phyloP scores from a whole-genome alignment of 345 rosid genomes.

The Linum trigynum region DNA sequence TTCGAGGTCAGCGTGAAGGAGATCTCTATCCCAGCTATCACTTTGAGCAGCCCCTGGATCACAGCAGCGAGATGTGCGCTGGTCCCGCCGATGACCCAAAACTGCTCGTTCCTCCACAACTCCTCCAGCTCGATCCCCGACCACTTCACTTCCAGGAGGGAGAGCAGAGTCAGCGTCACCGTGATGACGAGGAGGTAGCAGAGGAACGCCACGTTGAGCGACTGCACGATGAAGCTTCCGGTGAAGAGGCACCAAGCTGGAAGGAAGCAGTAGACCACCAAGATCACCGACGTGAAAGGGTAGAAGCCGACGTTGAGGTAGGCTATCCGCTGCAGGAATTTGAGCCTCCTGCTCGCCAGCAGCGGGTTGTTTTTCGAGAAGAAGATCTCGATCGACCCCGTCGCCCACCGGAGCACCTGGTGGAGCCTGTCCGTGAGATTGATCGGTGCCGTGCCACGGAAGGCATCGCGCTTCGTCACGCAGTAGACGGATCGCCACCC shows the following conservation, averaged over 20 bases:
- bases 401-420: slow-evolving; percentile 91
- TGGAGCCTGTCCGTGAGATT: slow-evolving; percentile 88
- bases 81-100: slow-evolving; percentile 87
- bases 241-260: slow-evolving; percentile 79
- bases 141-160: slow-evolving; percentile 87
- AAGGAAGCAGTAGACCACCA: slow-evolving; percentile 72
- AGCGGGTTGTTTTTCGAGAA: slow-evolving; percentile 75
- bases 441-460: slow-evolving; percentile 87
- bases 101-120: slow-evolving; percentile 91
- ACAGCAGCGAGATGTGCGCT: slow-evolving; percentile 87
- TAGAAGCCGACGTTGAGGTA: slow-evolving; percentile 81
- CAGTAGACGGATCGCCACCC: slow-evolving; percentile 94
- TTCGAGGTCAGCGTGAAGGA: slow-evolving; percentile 74
- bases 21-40: slow-evolving; percentile 71
- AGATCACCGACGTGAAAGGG: slow-evolving; percentile 78
- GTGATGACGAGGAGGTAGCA: slow-evolving; percentile 58
- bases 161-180: slow-evolving; percentile 46
- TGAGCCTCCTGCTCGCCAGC: slow-evolving; percentile 52
- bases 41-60: slow-evolving; percentile 75
- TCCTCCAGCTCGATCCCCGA: slow-evolving; percentile 77
- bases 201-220: slow-evolving; percentile 54
- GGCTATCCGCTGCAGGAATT: slow-evolving; percentile 77
- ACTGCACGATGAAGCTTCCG: slow-evolving; percentile 62
- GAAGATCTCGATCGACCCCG: slow-evolving; percentile 90
- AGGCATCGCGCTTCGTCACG: slow-evolving; percentile 81